Evolutionary conservation across 2,329 filamentous ascomycete species (phyloP).

Genomic region (Clonostachys rosea): DNA sequence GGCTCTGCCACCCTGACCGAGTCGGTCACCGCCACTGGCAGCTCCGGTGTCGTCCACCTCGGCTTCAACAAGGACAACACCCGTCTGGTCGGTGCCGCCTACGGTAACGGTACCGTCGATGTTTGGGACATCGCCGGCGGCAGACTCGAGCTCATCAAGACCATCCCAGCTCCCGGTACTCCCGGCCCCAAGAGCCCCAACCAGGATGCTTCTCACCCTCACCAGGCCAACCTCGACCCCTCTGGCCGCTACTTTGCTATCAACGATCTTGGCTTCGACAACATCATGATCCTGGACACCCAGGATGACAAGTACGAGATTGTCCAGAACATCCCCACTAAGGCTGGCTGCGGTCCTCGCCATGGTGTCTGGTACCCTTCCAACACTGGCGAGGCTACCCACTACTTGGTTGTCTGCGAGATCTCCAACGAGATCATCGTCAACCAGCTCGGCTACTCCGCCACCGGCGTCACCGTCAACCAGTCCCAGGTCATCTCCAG

Average conservation of each 20-base stretch:
- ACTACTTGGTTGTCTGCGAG: constrained; percentile 44
- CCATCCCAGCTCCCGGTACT: constrained; percentile 23
- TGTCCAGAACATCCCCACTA: constrained; percentile 18
- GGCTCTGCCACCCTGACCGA: constrained; percentile 16
- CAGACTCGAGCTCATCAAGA: constrained; percentile 28
- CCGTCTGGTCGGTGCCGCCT: constrained; percentile 38
- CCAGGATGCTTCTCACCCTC: constrained; percentile 31
- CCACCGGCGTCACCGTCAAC: constrained; percentile 25
- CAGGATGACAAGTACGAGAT: constrained; percentile 31
- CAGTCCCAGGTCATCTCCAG: constrained; percentile 29
- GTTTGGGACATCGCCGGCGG: constrained; percentile 36
- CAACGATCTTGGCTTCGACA: constrained; percentile 44
- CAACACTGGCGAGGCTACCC: constrained; percentile 24
- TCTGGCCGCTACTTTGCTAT: constrained; percentile 42
- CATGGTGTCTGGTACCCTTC: constrained; percentile 42
- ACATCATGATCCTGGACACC: constrained; percentile 38
- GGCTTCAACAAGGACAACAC: constrained; percentile 37
- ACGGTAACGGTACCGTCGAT: constrained; percentile 33
- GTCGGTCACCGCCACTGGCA: constrained; percentile 22
- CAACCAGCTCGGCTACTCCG: constrained; percentile 31
- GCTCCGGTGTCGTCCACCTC: constrained; percentile 39
- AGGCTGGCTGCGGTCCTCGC: constrained; percentile 38
- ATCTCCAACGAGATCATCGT: constrained; percentile 36
- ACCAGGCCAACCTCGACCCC: constrained; percentile 43
- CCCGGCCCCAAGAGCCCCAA: constrained; percentile 23